Base-by-base conservation (phyloP, 352 stramenopile genomes). In the Globisporangium apiculatum region DNA sequence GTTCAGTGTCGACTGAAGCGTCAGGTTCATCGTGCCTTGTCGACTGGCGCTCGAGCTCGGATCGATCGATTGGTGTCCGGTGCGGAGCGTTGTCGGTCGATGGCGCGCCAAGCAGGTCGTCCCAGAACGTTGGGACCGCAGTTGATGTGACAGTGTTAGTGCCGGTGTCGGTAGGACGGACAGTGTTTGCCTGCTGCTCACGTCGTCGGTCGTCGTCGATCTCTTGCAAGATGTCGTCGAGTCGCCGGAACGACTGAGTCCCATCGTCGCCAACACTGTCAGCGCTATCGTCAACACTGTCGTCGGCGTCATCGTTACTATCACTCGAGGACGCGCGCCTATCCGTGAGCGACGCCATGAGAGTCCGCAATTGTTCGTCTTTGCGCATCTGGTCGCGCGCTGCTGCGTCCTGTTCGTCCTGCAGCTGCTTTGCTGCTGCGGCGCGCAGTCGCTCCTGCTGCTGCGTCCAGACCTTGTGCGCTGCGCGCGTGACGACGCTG, bases 401-500 rank as follows among this genome's bases (percentile, higher is more conserved):
- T 12, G 15, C 14, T 5, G 35, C 45, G 7, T 61, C 52, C 7
- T 61, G 24, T 17, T 50, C 51, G 7, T 42, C 37, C 10, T 66
- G 53, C 0, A n/a, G 53, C 24, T 54, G 11, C 12, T 46, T 11
- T 1, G 54, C 61, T 0, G 38, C 48, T 31, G 62, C 37, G 11
- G 41, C 56, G 31, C 66, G 50, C 14, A 53, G 50, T 46, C 52
- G 59, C 24, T 81, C 62, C 49, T 87, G 78, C 53, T 88, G 65
- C 7, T 73, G 35, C 8, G 71, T 55, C 53, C 75, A 87, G 11
- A 85, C n/a, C 18, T 68, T 68, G 47, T 74, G 72, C 17, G 81
- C 81, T 35, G 68, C 63, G 36, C 72, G 61, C 18, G 89, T 69
- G 48, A 91, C 71, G 8, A 91, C 78, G 57, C 78, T 91, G 7